These are phyloP conservation scores for Chimonanthus salicifolius DNA, from an alignment of 164 flowering plant species.

Conservation along the genomic window DNA sequence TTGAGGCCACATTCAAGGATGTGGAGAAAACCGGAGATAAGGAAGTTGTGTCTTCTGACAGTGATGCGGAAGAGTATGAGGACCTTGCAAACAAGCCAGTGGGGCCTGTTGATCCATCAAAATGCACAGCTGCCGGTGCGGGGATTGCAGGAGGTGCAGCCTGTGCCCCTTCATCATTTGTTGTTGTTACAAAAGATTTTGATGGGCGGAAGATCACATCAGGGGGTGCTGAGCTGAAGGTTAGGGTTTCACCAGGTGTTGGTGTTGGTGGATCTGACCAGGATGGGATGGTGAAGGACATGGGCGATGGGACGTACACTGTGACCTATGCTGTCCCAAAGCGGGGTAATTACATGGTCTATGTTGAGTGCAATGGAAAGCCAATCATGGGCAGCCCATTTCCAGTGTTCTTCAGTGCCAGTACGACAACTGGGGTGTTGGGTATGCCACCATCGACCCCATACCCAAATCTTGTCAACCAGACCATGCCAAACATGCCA, in stretches of 20 bases:
- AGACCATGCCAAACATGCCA: constrained; percentile 99
- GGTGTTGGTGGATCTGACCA: constrained; percentile 92
- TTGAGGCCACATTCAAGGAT: constrained; percentile 91
- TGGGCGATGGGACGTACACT: constrained; percentile 78
- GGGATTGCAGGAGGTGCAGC: constrained; percentile 95
- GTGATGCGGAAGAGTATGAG: constrained; percentile 63
- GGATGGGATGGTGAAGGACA: constrained; percentile 93
- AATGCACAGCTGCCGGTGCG: constrained; percentile 85
- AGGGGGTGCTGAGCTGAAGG: constrained; percentile 73
- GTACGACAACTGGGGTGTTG: constrained; percentile 58
- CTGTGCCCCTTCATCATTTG: constrained; percentile 59
- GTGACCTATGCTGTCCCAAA: constrained; percentile 88
- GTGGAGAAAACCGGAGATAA: constrained; percentile 32
- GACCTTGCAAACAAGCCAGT: constrained; percentile 54
- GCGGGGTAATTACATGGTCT: constrained; percentile 94
- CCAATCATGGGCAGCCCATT: constrained; percentile 93
- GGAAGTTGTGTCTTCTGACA: constrained; percentile 41
- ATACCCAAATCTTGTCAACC: constrained; percentile 72
- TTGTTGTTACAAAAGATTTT: constrained; percentile 69
- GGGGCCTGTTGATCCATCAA: constrained; percentile 83
- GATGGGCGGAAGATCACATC: constrained; percentile 69
- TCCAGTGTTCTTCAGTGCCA: constrained; percentile 94
- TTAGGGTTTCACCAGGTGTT: constrained; percentile 73
- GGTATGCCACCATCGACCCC: constrained; percentile 59
- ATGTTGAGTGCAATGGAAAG: constrained; percentile 80